Evolutionary conservation across 2,329 filamentous ascomycete species (phyloP), one percentile per base, ranked within the genome.

Genomic region (Dactylella cylindrospora): DNA sequence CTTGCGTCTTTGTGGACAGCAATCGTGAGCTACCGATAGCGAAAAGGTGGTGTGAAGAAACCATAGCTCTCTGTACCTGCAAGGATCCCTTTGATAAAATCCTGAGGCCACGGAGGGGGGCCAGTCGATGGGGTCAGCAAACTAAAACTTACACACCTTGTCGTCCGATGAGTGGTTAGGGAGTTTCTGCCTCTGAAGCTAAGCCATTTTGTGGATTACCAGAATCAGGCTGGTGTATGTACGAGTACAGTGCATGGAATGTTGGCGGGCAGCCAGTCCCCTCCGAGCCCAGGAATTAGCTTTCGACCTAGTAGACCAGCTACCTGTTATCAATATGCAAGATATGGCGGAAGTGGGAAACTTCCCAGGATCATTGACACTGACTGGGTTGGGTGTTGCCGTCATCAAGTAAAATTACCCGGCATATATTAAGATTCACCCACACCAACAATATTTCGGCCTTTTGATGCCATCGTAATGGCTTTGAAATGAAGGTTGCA

Each of bases 301-400:
- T n/a, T n/a, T 38, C 12, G 43, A 51, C 10, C 38, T 13, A 20
- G 28, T 35, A 28, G 15, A 15, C 47, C 53, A 53, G 55, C 41
- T 49, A 53, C 33, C 44, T 57, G 55, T 52, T 61, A 53, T 61
- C 47, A n/a, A 49, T 61, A 46, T 61, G 55, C 55, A 61, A 61
- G 54, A 61, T 61, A 52, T 32, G 43, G 36, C 35, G 47, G 55
- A 52, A 61, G 54, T 20, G 47, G 47, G 55, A 26, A 53, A 53
- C 49, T 29, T 44, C 55, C n/a, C 45, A 45, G 55, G 55, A 61
- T 61, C 29, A 41, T 38, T 12, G 13, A 22, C 25, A 39, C 31
- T 15, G 52, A 44, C 44, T 44, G 41, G 31, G 52, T 43, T 44
- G 22, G 19, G 9, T 29, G 22, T 61, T 61, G 55, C 55, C 55